phyloP scores from a whole-genome alignment of 371 early-diverging fungal genomes.

The Mucor circinelloides region DNA sequence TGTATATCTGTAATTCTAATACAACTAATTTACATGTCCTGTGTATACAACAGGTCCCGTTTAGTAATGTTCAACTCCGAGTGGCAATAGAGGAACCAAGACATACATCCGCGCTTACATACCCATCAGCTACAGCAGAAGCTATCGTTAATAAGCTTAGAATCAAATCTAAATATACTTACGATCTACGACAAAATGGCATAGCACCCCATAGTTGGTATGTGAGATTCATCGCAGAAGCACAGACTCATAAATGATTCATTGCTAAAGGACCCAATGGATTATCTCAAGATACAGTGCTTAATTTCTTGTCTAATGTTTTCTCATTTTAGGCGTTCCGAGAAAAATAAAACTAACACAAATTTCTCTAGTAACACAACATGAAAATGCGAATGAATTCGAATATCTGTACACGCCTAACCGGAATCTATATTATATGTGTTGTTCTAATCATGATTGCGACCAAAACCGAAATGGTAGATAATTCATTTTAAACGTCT shows the following conservation, averaged over 20 bases:
- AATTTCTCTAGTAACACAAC: background rate
- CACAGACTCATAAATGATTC: background rate
- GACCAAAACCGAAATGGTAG: background rate
- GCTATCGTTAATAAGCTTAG: background rate
- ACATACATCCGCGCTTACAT: background rate
- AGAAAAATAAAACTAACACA: background rate
- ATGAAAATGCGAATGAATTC: background rate
- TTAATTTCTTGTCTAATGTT: background rate
- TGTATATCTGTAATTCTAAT: background rate
- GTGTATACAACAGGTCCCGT: background rate
- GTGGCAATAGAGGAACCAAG: background rate
- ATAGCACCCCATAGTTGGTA: background rate
- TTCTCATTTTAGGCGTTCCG: background rate
- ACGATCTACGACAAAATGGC: background rate
- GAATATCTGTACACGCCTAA: background rate
- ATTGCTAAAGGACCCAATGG: background rate
- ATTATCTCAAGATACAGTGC: background rate
- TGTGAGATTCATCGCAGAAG: background rate
- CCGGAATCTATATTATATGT: background rate
- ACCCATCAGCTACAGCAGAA: background rate
- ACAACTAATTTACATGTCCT: background rate
- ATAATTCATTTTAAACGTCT: background rate
- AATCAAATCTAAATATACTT: background rate
- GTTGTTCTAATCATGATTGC: background rate
- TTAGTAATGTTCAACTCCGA: background rate